Evolutionary conservation across 257 asterid species (phyloP), one percentile per base, ranked within the genome.

Genomic region (Nicotiana sylvestris): DNA sequence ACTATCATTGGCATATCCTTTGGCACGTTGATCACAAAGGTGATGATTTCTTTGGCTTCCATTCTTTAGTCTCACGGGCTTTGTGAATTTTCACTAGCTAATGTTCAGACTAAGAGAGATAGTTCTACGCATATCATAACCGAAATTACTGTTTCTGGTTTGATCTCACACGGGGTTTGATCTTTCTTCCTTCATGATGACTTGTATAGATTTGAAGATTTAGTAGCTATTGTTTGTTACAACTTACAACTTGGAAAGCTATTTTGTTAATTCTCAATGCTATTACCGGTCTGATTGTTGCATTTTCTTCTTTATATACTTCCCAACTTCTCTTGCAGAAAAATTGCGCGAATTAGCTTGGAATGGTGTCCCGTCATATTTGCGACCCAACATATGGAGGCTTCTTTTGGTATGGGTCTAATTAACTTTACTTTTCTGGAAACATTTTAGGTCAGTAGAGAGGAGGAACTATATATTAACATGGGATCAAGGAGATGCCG

Each of bases 371-470:
- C 99, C 99, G 35, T 90, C 93, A 25, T 90, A 96, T 90, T 66
- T 94, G 87, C 98, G 99, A 64, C 99, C 99, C 62, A 89, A 89
- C 46, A 92, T 96, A 29, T 96, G 99, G 99, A 88, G 98, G 84
- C 98, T 96, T 89, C 97, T 96, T 83, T 89, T 96, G 99, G 99
- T 95, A 92, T 81, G 91, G 32, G 74, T 69, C 83, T 49, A 74
- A 51, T 76, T 29, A 27, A 76, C 27, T 51, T 29, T 39, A 51
- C 32, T 51, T 74, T n/a, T 76, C 43, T 51, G 80, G 64, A 76
- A 76, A 49, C 60, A 69, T 61, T 27, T 49, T 62, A 76, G 64
- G 64, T 29, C 43, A 51, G 43, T 74, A 51, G 8, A 51, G 25
- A 74, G 16, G 64, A 51, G 17, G 64, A 7, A 76, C 51, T 51